These are phyloP conservation scores for Crucihimalaya himalaica DNA, from an alignment of 345 rosid species.

Conservation along the genomic window DNA sequence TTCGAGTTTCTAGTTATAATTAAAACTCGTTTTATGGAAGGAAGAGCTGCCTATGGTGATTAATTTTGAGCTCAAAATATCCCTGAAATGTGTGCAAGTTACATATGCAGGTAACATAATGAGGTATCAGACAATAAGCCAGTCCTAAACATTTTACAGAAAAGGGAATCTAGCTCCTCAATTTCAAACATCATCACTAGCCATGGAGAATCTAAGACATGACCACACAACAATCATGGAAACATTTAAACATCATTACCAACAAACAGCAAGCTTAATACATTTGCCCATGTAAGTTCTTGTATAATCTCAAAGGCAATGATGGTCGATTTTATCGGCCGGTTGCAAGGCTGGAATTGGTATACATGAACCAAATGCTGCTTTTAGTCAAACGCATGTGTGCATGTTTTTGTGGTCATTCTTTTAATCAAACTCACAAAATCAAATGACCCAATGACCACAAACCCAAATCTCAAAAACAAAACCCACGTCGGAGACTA, in stretches of 20 bases:
- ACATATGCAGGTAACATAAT: no score
- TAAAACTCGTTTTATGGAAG: background rate
- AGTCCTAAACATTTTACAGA: background rate
- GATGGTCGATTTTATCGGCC: background rate
- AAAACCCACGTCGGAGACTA: background rate
- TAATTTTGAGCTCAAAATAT: background rate
- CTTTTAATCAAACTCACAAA: no score
- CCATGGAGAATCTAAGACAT: background rate
- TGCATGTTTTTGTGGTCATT: no score
- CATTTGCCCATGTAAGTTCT: slow-evolving; percentile 6
- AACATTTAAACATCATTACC: background rate
- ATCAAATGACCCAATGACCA: no score
- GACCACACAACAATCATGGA: background rate
- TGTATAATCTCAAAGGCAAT: background rate
- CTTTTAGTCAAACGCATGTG: background rate
- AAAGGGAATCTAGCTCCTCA: background rate
- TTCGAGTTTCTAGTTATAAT: no score
- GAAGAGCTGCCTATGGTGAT: background rate
- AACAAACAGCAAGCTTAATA: slow-evolving; percentile 11
- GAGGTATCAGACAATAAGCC: background rate
- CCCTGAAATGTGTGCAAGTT: background rate
- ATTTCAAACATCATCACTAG: background rate
- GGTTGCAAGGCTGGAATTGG: slow-evolving; percentile 12
- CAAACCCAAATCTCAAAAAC: background rate
- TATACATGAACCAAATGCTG: background rate